These are phyloP conservation scores for Raffaelea deltoideospora DNA, from an alignment of 2,329 filamentous ascomycete species.

Conservation along the genomic window DNA sequence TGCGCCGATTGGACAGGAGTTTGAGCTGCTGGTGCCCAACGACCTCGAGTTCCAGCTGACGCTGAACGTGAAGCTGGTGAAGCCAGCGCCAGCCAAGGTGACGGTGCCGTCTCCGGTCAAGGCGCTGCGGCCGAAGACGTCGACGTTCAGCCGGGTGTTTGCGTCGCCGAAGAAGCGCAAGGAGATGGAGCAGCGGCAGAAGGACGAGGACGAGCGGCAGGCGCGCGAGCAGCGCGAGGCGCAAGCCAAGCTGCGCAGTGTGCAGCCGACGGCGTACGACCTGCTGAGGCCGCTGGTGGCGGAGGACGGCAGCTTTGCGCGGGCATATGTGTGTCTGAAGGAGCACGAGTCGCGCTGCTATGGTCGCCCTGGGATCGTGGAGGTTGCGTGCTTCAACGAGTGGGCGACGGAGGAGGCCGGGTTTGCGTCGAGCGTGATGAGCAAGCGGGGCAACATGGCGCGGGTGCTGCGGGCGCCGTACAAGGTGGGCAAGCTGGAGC, in stretches of 20 bases:
- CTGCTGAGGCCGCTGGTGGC: conserved; percentile 74
- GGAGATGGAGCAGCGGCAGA: conserved; percentile 73
- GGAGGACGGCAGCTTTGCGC: conserved; percentile 84
- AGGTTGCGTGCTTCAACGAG: conserved; percentile 94
- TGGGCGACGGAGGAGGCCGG: conserved; percentile 81
- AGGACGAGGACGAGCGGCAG: conserved; percentile 65
- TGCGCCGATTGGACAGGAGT: conserved; percentile 93
- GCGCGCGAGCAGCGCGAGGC: conserved; percentile 50
- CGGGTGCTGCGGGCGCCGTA: conserved; percentile 83
- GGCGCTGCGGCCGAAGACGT: conserved; percentile 55
- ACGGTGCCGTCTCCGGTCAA: conserved; percentile 44
- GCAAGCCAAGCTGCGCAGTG: conserved; percentile 43
- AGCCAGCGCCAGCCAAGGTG: conserved; percentile 43
- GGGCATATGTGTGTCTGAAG: conserved; percentile 85
- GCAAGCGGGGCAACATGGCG: conserved; percentile 62
- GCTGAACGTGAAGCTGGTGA: conserved; percentile 84
- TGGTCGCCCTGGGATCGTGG: conserved; percentile 72
- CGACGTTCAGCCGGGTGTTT: conserved; percentile 82
- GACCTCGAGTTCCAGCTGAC: conserved; percentile 98
- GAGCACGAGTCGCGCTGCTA: conserved; percentile 83
- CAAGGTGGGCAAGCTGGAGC: conserved; percentile 82
- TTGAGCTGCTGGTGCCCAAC: conserved; percentile 91
- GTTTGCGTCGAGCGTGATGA: conserved; percentile 78
- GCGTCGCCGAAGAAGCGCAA: conserved; percentile 94
- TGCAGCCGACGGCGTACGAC: conserved; percentile 66